phyloP scores from a whole-genome alignment of 1,139 yeast species.

The Hemisphaericaspora lyxosophila region DNA sequence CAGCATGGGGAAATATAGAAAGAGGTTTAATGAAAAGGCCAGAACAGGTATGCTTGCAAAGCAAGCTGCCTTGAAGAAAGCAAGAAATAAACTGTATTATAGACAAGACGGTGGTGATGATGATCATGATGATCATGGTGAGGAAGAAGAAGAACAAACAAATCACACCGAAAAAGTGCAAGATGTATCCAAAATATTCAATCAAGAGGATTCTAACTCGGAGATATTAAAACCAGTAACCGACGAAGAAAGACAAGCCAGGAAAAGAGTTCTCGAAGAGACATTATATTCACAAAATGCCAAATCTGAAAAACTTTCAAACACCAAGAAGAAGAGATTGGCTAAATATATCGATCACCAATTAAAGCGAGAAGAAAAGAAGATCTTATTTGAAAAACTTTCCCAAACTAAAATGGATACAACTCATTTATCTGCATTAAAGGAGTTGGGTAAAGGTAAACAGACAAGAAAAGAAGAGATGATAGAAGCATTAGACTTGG shows the following conservation, averaged over 20 bases:
- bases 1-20: constrained; percentile 76
- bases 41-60: constrained; percentile 82
- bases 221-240: constrained; percentile 53
- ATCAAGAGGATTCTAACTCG: constrained; percentile 53
- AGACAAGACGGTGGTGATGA: constrained; percentile 44
- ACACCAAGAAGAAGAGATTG: constrained; percentile 71
- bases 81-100: constrained; percentile 65
- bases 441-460: constrained; percentile 74
- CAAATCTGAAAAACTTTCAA: constrained; percentile 65
- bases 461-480: constrained; percentile 71
- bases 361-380: constrained; percentile 84
- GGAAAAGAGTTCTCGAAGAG: constrained; percentile 66
- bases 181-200: constrained; percentile 6
- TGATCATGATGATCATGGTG: constrained; percentile 17
- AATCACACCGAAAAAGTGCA: too few species aligned
- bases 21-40: constrained; percentile 82
- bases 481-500: constrained; percentile 72
- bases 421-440: constrained; percentile 63
- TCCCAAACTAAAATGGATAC: constrained; percentile 74
- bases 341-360: constrained; percentile 86
- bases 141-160: constrained; percentile 7
- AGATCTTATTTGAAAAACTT: constrained; percentile 70
- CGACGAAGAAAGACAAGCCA: constrained; percentile 58
- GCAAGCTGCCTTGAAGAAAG: constrained; percentile 66
- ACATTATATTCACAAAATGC: constrained; percentile 53